These are phyloP conservation scores for Hirschioporus abietinus DNA, from an alignment of 768 basidiomycete species.

Conservation along the genomic window DNA sequence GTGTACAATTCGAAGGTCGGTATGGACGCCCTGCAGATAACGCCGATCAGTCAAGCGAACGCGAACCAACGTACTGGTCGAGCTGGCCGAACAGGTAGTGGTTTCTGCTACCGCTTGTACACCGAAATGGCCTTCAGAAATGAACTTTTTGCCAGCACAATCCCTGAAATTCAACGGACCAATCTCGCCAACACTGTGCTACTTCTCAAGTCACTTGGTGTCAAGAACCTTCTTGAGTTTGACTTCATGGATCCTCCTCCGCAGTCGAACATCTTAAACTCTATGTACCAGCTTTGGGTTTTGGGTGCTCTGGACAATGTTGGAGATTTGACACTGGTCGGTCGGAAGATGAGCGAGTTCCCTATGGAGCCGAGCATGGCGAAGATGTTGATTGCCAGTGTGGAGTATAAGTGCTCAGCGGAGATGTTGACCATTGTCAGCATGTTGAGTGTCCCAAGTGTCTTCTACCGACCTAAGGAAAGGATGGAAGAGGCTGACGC, in stretches of 20 bases:
- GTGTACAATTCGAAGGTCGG: conserved; percentile 99
- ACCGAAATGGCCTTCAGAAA: conserved; percentile 97
- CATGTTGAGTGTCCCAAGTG: conserved; percentile 96
- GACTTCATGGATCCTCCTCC: conserved; percentile 99
- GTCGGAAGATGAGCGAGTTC: conserved; percentile 98
- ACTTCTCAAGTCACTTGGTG: conserved; percentile 90
- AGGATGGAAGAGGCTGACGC: conserved; percentile 97
- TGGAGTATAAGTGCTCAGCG: conserved; percentile 86
- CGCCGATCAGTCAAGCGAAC: conserved; percentile 98
- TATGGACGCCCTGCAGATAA: conserved; percentile 99
- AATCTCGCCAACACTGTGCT: conserved; percentile 97
- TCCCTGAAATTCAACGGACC: conserved; percentile 97
- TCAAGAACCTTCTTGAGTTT: conserved; percentile 95
- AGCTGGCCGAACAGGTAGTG: conserved; percentile 93
- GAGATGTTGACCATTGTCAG: conserved; percentile 99
- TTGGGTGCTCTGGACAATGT: conserved; percentile 96
- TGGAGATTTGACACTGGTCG: conserved; percentile 89
- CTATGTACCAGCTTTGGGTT: conserved; percentile 99
- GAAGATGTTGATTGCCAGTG: conserved; percentile 96
- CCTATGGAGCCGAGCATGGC: conserved; percentile 99
- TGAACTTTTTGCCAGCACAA: conserved; percentile 92
- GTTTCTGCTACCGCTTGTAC: conserved; percentile 94
- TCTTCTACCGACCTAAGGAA: conserved; percentile 97
- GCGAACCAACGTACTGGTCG: conserved; percentile 94
- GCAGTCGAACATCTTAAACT: conserved; percentile 98